phyloP scores from a whole-genome alignment of 2,329 filamentous ascomycete species.

The Diaporthe helianthi region DNA sequence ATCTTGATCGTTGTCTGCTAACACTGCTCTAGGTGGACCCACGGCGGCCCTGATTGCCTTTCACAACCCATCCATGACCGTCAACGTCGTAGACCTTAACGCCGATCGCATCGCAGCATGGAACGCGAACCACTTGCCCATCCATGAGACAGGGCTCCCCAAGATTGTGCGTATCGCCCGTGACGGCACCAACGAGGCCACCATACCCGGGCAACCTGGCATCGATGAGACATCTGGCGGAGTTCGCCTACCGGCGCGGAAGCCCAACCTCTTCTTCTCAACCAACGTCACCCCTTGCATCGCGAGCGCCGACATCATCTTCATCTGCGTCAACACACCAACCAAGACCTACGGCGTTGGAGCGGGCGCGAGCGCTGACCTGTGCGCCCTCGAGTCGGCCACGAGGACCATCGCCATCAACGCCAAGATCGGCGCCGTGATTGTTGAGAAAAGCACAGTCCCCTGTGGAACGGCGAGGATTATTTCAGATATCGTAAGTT shows the following conservation, averaged over 20 bases:
- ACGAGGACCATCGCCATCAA: constrained; percentile 60
- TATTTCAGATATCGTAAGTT: constrained; percentile 60
- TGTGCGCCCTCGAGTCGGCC: constrained; percentile 63
- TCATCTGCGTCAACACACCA: constrained; percentile 70
- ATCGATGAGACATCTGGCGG: neutral
- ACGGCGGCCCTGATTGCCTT: constrained; percentile 67
- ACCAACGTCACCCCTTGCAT: constrained; percentile 59
- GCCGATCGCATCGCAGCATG: constrained; percentile 60
- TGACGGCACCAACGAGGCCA: constrained; percentile 45
- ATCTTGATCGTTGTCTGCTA: neutral
- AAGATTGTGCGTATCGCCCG: constrained; percentile 58
- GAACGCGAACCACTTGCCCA: constrained; percentile 64
- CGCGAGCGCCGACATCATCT: constrained; percentile 62
- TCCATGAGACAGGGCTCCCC: constrained; percentile 64
- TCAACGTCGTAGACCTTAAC: constrained; percentile 66
- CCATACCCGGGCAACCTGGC: constrained; percentile 35
- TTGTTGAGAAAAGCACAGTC: constrained; percentile 71
- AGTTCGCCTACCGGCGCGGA: constrained; percentile 44
- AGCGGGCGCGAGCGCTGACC: constrained; percentile 62
- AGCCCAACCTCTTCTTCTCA: constrained; percentile 65
- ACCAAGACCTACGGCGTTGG: constrained; percentile 65
- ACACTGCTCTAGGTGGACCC: constrained; percentile 55
- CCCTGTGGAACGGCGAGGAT: constrained; percentile 65
- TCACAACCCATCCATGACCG: constrained; percentile 62
- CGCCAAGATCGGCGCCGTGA: constrained; percentile 60